phyloP scores from a whole-genome alignment of 306 rosid species.

The Erythrophleum fordii region DNA sequence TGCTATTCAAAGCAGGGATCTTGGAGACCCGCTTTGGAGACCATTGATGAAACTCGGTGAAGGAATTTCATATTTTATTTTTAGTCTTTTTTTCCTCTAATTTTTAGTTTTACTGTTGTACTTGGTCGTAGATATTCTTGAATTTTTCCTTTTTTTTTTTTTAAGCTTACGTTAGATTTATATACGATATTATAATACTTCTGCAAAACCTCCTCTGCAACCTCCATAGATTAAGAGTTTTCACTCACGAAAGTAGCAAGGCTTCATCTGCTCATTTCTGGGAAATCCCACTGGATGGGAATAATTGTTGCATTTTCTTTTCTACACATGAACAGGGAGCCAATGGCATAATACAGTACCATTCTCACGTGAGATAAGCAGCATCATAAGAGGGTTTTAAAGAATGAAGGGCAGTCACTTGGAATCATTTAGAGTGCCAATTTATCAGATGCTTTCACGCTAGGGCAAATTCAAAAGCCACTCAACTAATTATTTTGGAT shows the following conservation, averaged over 20 bases:
- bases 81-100: not conserved
- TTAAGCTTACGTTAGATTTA: conserved; percentile 31
- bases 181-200: conserved; percentile 25
- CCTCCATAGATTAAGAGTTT: conserved; percentile 12
- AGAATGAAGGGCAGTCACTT: not conserved
- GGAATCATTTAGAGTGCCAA: not conserved
- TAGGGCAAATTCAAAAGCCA: not conserved
- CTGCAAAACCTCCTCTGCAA: conserved; percentile 30
- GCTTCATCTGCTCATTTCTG: not conserved
- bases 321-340: not conserved
- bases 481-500: not conserved
- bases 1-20: conserved; percentile 70
- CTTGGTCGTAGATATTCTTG: conserved; percentile 36
- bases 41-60: conserved; percentile 73
- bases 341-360: not conserved
- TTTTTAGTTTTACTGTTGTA: conserved; percentile 7
- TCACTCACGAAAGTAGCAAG: not conserved
- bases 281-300: not conserved
- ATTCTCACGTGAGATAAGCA: not conserved
- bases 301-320: not conserved
- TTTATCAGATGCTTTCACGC: not conserved
- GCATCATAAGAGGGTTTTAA: not conserved
- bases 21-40: conserved; percentile 89
- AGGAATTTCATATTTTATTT: not conserved
- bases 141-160: conserved; percentile 20